A percentile compares a stretch with the other conserved stretches of the same genome.
Evolutionary conservation across 2,329 filamentous ascomycete genomes (phyloP).

Genomic region (Byssothecium circinans): DNA sequence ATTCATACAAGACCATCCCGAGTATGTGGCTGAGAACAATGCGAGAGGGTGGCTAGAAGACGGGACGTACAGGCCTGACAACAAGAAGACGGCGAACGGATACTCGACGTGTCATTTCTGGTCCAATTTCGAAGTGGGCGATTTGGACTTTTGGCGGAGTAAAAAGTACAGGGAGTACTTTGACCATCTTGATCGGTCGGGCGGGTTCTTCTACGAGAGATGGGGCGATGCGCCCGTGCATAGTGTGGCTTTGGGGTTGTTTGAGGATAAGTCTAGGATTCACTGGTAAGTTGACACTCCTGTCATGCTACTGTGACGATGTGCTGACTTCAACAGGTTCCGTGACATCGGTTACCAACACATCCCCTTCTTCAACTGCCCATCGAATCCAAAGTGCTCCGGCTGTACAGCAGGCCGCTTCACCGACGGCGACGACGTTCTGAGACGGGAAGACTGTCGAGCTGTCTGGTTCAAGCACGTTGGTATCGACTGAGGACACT

Average conservation of each 20-base stretch:
- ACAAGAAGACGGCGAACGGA: conserved; percentile 80
- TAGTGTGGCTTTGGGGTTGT: conserved; percentile 86
- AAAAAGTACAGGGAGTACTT: conserved; percentile 94
- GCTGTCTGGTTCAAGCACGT: conserved; percentile 97
- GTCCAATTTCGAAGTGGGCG: conserved; percentile 97
- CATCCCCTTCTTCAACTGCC: conserved; percentile 98
- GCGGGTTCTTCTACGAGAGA: conserved; percentile 97
- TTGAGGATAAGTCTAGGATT: conserved; percentile 86
- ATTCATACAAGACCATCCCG: conserved; percentile 82
- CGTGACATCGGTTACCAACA: conserved; percentile 98
- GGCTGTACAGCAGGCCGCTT: conserved; percentile 85
- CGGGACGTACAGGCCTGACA: conserved; percentile 71
- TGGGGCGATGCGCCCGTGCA: conserved; percentile 99
- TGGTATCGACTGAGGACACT: conserved; percentile 64
- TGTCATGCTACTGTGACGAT: not conserved
- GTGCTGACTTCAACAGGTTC: conserved; percentile 67
- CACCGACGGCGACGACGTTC: conserved; percentile 82
- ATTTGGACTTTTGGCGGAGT: conserved; percentile 90
- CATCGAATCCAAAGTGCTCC: conserved; percentile 90
- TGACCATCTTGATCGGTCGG: conserved; percentile 87
- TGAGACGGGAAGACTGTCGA: conserved; percentile 89
- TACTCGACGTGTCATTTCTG: conserved; percentile 99
- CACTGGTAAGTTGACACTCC: conserved; percentile 70
- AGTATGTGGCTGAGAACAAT: conserved; percentile 80
- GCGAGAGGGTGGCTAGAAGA: conserved; percentile 88